phyloP scores from a whole-genome alignment of 139 green algal species.

The Closterium sp. region DNA sequence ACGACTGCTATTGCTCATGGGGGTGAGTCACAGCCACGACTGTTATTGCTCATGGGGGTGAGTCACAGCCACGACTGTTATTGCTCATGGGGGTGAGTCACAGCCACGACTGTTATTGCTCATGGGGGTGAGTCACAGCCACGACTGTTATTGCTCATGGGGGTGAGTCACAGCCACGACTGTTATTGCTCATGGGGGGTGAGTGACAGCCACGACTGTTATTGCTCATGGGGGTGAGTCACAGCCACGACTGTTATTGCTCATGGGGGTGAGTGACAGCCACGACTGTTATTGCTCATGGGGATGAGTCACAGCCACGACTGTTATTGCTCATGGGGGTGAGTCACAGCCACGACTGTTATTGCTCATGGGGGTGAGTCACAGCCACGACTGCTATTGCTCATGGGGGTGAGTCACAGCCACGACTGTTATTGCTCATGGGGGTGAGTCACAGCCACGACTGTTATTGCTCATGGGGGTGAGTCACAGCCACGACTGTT shows the following conservation, averaged over 20 bases:
- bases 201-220: too few species aligned
- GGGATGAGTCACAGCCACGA: background rate
- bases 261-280: background rate
- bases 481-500: too few species aligned
- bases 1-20: background rate
- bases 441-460: background rate
- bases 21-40: background rate
- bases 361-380: too few species aligned
- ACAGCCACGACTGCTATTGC: background rate
- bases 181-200: background rate
- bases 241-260: background rate
- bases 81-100: background rate
- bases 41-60: conserved; percentile 5
- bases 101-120: background rate
- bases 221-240: too few species aligned
- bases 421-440: too few species aligned
- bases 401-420: background rate
- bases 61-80: background rate
- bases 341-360: too few species aligned
- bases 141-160: too few species aligned
- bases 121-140: background rate
- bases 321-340: background rate
- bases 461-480: background rate
- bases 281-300: too few species aligned
- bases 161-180: background rate